Evolutionary conservation across 2,329 filamentous ascomycete species (phyloP).

Genomic region (Talaromyces funiculosus): DNA sequence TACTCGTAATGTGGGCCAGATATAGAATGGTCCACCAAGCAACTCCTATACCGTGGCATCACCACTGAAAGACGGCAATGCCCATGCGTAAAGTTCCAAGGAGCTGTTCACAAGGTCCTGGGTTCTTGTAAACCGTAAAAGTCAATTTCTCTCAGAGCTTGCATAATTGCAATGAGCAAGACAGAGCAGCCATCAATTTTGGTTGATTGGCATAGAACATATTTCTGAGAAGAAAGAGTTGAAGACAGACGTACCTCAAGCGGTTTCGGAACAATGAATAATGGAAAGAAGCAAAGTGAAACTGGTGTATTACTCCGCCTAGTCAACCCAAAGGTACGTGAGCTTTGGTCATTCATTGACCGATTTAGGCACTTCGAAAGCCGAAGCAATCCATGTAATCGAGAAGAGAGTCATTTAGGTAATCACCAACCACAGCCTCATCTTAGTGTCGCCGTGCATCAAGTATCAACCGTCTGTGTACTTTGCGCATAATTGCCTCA

Average conservation of each 20-base stretch:
- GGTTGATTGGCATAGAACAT: neutral
- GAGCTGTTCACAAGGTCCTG: neutral
- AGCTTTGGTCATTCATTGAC: neutral
- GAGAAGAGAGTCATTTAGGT: neutral
- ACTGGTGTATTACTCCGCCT: neutral
- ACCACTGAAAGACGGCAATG: neutral
- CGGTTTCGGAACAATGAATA: neutral
- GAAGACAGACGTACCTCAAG: neutral
- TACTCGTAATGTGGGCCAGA: neutral
- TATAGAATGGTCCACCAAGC: neutral
- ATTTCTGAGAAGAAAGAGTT: neutral
- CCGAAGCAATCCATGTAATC: neutral
- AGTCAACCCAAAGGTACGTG: no score
- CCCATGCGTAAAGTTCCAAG: neutral
- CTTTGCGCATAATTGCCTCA: neutral
- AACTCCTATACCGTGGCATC: neutral
- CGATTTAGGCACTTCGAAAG: neutral
- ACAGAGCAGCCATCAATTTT: neutral
- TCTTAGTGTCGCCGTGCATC: neutral
- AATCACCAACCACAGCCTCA: neutral
- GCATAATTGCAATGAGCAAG: no score
- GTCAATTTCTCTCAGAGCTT: no score
- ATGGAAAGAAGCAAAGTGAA: neutral
- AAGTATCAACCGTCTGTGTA: neutral
- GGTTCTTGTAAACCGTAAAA: no score